Conservation (phyloP, 1,284 basidiomycete genomes). For the Fistulinella staudtii region DNA sequence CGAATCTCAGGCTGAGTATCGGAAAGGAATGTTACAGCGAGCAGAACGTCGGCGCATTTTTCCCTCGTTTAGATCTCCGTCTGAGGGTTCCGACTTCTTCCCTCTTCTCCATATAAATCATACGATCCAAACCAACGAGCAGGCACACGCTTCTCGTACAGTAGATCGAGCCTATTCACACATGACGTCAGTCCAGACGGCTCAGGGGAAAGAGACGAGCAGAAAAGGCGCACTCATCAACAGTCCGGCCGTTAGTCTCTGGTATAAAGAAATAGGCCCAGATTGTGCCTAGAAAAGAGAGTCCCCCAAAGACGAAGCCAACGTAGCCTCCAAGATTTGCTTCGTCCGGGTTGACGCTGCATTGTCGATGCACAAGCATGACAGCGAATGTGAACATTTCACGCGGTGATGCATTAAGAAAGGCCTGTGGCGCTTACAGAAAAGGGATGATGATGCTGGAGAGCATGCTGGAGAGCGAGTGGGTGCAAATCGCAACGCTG, state of each 20-base stretch:
- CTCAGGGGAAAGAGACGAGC: neutral
- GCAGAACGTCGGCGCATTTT: no score
- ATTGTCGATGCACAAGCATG: no score
- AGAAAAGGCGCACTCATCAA: constrained; percentile 24
- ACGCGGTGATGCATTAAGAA: no score
- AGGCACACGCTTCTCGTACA: constrained; percentile 23
- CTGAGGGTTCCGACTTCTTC: no score
- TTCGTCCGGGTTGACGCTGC: constrained; percentile 28
- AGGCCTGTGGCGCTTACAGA: no score
- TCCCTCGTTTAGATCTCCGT: no score
- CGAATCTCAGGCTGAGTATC: no score
- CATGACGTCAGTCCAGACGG: neutral
- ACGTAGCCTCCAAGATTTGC: constrained; percentile 28
- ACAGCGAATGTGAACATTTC: no score
- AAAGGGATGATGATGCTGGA: constrained; percentile 26
- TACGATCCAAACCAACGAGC: constrained; percentile 18
- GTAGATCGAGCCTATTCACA: constrained; percentile 19
- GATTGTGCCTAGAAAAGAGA: constrained; percentile 19
- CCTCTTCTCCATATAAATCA: constrained; percentile 10
- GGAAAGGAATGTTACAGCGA: no score
- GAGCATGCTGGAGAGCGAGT: constrained; percentile 22
- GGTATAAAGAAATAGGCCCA: constrained; percentile 29
- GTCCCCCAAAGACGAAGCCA: constrained; percentile 29
- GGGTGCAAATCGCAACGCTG: constrained; percentile 24
- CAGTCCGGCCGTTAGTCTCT: constrained; percentile 28